Base-by-base conservation (phyloP, 306 rosid genomes). In the Cicer arietinum region DNA sequence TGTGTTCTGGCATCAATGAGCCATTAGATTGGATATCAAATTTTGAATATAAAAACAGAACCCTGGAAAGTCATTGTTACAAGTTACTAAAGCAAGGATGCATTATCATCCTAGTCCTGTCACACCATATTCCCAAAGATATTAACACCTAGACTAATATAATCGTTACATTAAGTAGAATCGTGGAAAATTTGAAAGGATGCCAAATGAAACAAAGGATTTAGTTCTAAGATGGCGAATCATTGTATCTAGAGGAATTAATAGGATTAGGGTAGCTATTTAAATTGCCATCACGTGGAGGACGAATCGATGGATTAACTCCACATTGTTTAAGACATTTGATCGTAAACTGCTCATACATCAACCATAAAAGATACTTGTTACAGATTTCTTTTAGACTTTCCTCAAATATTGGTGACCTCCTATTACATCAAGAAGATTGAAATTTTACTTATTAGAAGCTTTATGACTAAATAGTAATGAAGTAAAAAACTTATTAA, bases 261-360 rank as follows among this genome's bases (percentile, higher is more conserved):
- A 73, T 20, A 44, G 67, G 76, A 46, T 64, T 30, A 40, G 46
- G 48, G 78, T 73, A 43, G 30, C 35, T 30, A 5, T 14, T 22
- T 54, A 45, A 73, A 50, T 59, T 73, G 57, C 58, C 35, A 73
- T 6, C 3, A 11, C 22, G 41, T 47, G 78, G 64, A 16, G 52
- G 30, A 18, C 3, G 11, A 53, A 35, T 50, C 40, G 14, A 75
- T 11, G 41, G 63, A 25, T 13, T 10, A 74, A 75, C 62, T 17
- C 20, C 63, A 62, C 7, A 8, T 62, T 48, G 43, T 62, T 39
- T 75, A 25, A 10, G 25, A 59, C 6, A 30, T 59, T 10, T 30
- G 43, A 59, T 59, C 10, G 18, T 59, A 30, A 30, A 30, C 61
- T 17, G 35, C 61, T 10, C 16, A 6, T 8, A 30, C 16, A 58